Evolutionary conservation across 148 eudicot genomes (phyloP), one percentile per base, ranked within the genome.

Genomic region (Tetragonia tetragonoides): DNA sequence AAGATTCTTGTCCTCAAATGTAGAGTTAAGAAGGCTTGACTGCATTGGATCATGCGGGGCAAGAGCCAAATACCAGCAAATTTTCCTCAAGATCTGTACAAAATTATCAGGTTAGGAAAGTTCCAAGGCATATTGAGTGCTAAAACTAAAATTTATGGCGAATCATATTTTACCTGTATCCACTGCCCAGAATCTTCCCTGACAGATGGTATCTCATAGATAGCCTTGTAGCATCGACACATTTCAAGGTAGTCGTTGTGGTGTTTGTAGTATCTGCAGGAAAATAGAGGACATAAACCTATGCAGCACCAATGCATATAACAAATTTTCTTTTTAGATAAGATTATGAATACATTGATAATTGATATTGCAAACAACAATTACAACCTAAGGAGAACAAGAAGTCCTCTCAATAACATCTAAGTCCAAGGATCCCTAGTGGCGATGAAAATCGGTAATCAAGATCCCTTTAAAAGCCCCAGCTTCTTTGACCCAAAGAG

Each of bases 11-110:
- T 95, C 99, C 88, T 92, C 97, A 88, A 95, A 82, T 23, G 96
- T 92, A 76, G 97, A 87, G 84, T 93, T 91, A 16, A 92, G 85
- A 85, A 95, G 96, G 79, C 99, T 95, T 40, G 97, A 92, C 83
- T 95, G 99, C 99, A 95, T 95, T 11, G 99, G 93, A 84, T 91
- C 97, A 73, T 91, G 90, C 15, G 96, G 97, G 72, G 99, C 81
- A 83, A 95, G 80, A 40, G 89, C 94, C 83, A 95, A 77, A 74
- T 90, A 91, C 97, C 99, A 92, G 84, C 99, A 95, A 61, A 92
- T 90, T 87, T 95, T 95, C 84, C 99, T 86, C 78, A 92, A 81
- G 54, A 91, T 86, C 99, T 95, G 79, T 80, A 83, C 0, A 47
- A 46, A 53, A 68, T 49, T 38, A 20, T 34, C 21, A 47, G 21